Percentiles rank a stretch among this genome's conserved stretches.
Evolutionary conservation across 179 eudicot species (phyloP).

Genomic region (Drosera spatulata): DNA sequence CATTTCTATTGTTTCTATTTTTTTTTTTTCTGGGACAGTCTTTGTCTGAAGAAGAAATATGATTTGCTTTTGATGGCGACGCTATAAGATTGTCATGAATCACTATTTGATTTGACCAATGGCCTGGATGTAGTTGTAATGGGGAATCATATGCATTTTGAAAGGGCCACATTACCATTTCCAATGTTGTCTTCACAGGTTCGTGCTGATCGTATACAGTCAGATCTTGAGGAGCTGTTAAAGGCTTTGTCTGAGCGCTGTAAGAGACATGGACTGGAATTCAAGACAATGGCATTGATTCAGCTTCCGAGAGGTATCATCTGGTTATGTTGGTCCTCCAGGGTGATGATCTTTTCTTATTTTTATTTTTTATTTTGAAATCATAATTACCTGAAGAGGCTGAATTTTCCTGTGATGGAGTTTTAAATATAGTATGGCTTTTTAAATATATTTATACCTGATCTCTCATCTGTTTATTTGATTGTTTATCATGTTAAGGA

Average conservation of each 20-base stretch:
- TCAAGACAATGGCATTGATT: conserved; percentile 71
- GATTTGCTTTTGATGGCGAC: no score
- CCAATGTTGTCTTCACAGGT: conserved; percentile 28
- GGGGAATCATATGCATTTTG: conserved; percentile 1
- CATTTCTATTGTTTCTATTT: no score
- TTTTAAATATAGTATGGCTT: no score
- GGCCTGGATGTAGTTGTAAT: neutral
- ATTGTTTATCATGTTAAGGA: conserved; percentile 28
- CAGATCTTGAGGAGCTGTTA: conserved; percentile 89
- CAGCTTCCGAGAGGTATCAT: conserved; percentile 76
- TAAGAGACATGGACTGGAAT: conserved; percentile 69
- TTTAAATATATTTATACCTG: no score
- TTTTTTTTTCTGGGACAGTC: no score
- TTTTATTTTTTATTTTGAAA: neutral
- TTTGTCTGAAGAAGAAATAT: no score
- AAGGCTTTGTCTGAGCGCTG: conserved; percentile 88
- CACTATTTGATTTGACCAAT: no score
- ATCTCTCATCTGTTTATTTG: conserved; percentile 4
- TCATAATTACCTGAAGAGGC: neutral
- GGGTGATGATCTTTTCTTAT: neutral
- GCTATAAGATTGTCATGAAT: no score
- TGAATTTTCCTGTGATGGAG: no score
- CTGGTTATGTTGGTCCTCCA: neutral
- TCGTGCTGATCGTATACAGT: conserved; percentile 95
- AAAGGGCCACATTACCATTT: neutral